phyloP scores from a whole-genome alignment of 2,329 filamentous ascomycete genomes.

The Colletotrichum caudatum region DNA sequence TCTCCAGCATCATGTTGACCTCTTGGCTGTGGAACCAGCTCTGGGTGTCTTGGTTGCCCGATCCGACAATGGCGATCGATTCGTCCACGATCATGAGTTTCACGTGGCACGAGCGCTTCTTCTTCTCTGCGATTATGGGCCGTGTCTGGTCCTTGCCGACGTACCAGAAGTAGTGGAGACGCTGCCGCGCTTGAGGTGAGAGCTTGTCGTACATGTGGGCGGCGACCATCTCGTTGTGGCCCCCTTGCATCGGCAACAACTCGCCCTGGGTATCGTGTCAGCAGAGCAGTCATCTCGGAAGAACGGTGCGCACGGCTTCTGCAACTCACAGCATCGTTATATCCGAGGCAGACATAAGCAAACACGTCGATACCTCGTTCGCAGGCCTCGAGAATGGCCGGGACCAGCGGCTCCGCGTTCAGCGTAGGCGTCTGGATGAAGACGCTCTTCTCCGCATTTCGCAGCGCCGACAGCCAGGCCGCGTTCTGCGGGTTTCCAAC shows the following conservation, averaged over 20 bases:
- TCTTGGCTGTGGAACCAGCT: constrained; percentile 84
- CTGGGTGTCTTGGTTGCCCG: constrained; percentile 85
- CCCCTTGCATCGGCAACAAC: constrained; percentile 79
- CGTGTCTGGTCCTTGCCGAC: background rate
- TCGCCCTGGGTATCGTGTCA: constrained; percentile 72
- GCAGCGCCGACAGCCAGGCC: constrained; percentile 76
- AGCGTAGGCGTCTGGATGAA: background rate
- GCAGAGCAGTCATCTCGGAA: background rate
- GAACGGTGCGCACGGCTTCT: background rate
- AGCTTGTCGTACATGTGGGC: constrained; percentile 69
- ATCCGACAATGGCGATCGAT: constrained; percentile 77
- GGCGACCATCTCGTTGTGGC: constrained; percentile 79
- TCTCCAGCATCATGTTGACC: constrained; percentile 81
- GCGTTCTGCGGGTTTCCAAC: constrained; percentile 79
- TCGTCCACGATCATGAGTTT: constrained; percentile 82
- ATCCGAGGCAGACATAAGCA: background rate
- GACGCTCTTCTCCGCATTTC: background rate
- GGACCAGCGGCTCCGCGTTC: background rate
- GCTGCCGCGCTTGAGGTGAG: constrained; percentile 49
- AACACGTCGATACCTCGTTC: background rate
- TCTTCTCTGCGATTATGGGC: constrained; percentile 56
- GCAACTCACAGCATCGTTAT: background rate
- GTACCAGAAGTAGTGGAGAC: background rate
- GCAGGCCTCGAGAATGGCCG: background rate
- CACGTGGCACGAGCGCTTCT: constrained; percentile 78